Conservation (phyloP, 768 basidiomycete genomes). For the Steccherinum ochraceum region DNA sequence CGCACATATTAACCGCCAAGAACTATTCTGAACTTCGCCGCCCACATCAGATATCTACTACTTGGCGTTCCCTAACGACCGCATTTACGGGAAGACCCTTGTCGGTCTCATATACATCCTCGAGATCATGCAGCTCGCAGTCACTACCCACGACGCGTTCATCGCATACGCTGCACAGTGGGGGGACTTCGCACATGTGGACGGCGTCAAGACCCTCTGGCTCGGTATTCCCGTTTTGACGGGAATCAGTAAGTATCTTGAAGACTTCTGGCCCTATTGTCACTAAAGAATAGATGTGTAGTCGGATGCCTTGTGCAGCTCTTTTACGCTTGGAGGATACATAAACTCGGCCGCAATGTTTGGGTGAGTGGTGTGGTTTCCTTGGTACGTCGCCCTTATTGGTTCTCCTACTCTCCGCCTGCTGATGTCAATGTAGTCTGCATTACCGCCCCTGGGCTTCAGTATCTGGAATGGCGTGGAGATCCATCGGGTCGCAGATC, state of each 20-base stretch:
- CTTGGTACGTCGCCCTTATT: too few species aligned
- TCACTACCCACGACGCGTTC: neutral
- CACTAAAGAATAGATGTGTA: too few species aligned
- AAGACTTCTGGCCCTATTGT: neutral
- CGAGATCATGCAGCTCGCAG: neutral
- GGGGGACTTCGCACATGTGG: neutral
- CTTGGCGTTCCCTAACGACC: neutral
- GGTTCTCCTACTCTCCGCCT: too few species aligned
- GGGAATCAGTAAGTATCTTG: neutral
- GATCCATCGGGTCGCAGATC: too few species aligned
- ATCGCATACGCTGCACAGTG: neutral
- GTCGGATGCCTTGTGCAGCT: neutral
- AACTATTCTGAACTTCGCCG: neutral
- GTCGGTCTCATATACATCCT: neutral
- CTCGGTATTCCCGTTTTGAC: neutral
- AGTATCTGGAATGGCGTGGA: too few species aligned
- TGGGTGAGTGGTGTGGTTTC: too few species aligned
- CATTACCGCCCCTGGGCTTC: too few species aligned
- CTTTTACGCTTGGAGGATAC: neutral
- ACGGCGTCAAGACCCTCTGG: neutral
- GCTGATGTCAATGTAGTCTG: too few species aligned
- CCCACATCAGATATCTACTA: neutral
- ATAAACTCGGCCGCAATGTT: neutral
- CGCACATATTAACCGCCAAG: too few species aligned
- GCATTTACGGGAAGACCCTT: neutral